Evolutionary conservation across 306 rosid species (phyloP).

Genomic region (Potentilla sterilis): DNA sequence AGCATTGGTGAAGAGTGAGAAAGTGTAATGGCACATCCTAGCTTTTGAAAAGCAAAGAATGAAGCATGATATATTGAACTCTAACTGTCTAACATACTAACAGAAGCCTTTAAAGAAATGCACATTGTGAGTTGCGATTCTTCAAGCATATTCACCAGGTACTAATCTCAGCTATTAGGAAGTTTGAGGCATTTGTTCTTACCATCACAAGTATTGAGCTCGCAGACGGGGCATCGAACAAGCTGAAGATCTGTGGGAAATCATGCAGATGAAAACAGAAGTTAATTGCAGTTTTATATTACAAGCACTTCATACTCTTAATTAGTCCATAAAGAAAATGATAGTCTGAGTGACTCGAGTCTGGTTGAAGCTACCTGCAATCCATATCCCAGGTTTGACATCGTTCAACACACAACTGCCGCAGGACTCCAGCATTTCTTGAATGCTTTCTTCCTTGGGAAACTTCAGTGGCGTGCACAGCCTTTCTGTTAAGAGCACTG

Average conservation of each 20-base stretch:
- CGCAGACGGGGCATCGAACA: slow-evolving; percentile 94
- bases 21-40: neutral
- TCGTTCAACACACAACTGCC: slow-evolving; percentile 73
- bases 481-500: slow-evolving; percentile 65
- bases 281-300: slow-evolving; percentile 1
- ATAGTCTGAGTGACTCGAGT: slow-evolving; percentile 1
- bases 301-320: neutral
- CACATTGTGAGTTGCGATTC: neutral
- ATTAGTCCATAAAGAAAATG: neutral
- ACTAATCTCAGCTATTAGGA: neutral
- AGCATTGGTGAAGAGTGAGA: neutral
- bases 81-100: neutral
- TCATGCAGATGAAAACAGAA: slow-evolving; percentile 24
- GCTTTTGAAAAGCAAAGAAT: neutral
- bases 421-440: slow-evolving; percentile 51
- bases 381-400: slow-evolving; percentile 84
- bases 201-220: slow-evolving; percentile 96
- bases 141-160: neutral
- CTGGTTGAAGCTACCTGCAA: slow-evolving; percentile 59
- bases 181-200: slow-evolving; percentile 16
- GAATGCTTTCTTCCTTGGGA: slow-evolving; percentile 36
- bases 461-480: slow-evolving; percentile 40
- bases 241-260: slow-evolving; percentile 87
- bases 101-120: neutral
- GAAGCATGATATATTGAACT: neutral